phyloP scores from a whole-genome alignment of 2,329 filamentous ascomycete species.

The Huntiella moniliformis region DNA sequence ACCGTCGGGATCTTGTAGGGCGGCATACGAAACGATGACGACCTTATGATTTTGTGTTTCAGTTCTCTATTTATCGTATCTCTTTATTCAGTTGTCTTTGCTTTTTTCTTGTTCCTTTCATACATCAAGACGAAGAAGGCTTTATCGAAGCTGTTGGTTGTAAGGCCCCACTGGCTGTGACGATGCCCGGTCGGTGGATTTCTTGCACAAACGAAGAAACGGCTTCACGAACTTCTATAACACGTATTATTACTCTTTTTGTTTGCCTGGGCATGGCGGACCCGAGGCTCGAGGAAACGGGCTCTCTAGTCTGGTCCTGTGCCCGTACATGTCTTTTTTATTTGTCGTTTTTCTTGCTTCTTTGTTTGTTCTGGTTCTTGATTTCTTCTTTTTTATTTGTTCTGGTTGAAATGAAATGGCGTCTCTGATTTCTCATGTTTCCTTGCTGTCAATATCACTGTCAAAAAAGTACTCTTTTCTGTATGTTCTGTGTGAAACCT shows the following conservation, averaged over 20 bases:
- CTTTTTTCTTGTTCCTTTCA: constrained; percentile 14
- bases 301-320: neutral
- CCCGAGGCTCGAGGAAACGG: constrained; percentile 18
- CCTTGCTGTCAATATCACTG: neutral
- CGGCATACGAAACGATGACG: constrained; percentile 10
- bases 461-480: neutral
- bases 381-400: constrained; percentile 2
- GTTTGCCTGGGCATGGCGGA: neutral
- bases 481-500: no score
- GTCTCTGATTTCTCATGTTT: constrained; percentile 1
- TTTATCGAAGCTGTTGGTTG: constrained; percentile 3
- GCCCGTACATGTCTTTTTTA: neutral
- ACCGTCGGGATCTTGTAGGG: neutral
- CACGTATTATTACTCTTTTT: neutral
- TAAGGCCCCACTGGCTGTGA: constrained; percentile 1
- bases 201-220: constrained; percentile 4
- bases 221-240: constrained; percentile 5
- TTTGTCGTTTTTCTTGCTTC: neutral
- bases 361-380: constrained; percentile 3
- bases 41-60: constrained; percentile 12
- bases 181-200: neutral
- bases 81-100: constrained; percentile 12
- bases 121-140: constrained; percentile 6
- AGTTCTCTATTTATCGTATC: constrained; percentile 11
- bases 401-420: constrained; percentile 3